Evolutionary conservation across 2,329 filamentous ascomycete species (phyloP), one percentile per base, ranked within the genome.

Genomic region (Fusarium fracticaudum): DNA sequence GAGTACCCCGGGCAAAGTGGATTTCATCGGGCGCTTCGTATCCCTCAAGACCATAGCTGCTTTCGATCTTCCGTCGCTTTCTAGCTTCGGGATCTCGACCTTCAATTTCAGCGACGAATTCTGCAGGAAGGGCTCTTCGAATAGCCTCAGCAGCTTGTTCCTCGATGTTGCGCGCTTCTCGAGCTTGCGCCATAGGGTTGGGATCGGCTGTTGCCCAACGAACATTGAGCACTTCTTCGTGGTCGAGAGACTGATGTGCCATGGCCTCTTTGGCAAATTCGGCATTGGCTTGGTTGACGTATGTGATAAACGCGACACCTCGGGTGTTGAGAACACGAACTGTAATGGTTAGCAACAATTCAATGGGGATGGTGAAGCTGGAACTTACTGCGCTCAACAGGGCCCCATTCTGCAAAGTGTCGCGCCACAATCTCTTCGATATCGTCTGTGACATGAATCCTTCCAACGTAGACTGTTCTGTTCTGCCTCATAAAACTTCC

Each of bases 141-240:
- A 99, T 94, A 3, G 96, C 97, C 79, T 98, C 96, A 0, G 96
- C 96, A 5, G 96, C 96, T 82, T 99, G 96, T 80, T 99, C 96
- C 81, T 99, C 96, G 69, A 99, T 92, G 45, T 92, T 89, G 44
- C 93, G 88, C 6, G 93, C 96, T 83, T 99, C 96, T 69, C 97
- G 89, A 73, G 97, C 97, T 82, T 98, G 94, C 5, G 96, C 95
- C 86, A 96, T 92, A 0, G 96, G 96, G 77, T 99, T 99, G 3
- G 96, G 96, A 80, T 99, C 96, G 12, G 94, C 93, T 0, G 96
- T 99, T 47, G 96, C 96, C 96, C 96, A 99, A 72, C 97, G 89
- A 54, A 99, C 95, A 82, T 99, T 99, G 33, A 99, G 85, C 29
- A 98, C 92, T 84, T 99, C 96, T 72, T 91, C 92, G 82, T 98